Evolutionary conservation across 1,284 basidiomycete species (phyloP).

Genomic region (Rhodofomes roseus): DNA sequence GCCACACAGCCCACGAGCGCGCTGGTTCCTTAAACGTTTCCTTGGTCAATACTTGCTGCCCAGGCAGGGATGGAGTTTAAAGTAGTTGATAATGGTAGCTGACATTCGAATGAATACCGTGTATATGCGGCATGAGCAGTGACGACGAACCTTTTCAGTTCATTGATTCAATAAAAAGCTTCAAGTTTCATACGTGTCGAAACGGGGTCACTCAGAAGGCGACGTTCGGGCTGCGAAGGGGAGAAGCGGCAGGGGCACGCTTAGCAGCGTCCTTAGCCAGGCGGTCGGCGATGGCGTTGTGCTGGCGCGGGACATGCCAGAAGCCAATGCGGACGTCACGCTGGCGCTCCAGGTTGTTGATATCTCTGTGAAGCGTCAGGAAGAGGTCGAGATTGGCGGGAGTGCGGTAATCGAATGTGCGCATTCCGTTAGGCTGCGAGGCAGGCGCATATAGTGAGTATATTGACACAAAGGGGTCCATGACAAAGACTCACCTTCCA

Average conservation of each 20-base stretch:
- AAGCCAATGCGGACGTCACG: background rate
- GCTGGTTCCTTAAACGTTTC: too few species aligned
- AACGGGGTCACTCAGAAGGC: too few species aligned
- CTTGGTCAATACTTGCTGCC: too few species aligned
- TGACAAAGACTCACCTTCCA: background rate
- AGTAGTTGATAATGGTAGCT: too few species aligned
- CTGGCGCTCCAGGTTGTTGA: background rate
- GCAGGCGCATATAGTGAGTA: background rate
- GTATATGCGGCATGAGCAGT: too few species aligned
- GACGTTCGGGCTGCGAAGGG: background rate
- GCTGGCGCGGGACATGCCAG: background rate
- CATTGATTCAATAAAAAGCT: too few species aligned
- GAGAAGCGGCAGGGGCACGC: background rate
- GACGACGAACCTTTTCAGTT: too few species aligned
- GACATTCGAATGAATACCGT: too few species aligned
- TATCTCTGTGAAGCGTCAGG: background rate
- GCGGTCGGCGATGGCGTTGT: background rate
- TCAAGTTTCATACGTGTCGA: too few species aligned
- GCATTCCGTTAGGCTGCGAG: background rate
- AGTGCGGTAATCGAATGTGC: background rate
- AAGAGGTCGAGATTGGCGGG: conserved; percentile 2
- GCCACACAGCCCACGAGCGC: too few species aligned
- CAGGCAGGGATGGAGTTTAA: too few species aligned
- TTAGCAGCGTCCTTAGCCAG: background rate
- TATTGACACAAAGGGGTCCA: background rate